A percentile compares a stretch with the other conserved stretches of the same genome.
phyloP scores from a whole-genome alignment of 768 basidiomycete genomes.

The Panellus pusillus region DNA sequence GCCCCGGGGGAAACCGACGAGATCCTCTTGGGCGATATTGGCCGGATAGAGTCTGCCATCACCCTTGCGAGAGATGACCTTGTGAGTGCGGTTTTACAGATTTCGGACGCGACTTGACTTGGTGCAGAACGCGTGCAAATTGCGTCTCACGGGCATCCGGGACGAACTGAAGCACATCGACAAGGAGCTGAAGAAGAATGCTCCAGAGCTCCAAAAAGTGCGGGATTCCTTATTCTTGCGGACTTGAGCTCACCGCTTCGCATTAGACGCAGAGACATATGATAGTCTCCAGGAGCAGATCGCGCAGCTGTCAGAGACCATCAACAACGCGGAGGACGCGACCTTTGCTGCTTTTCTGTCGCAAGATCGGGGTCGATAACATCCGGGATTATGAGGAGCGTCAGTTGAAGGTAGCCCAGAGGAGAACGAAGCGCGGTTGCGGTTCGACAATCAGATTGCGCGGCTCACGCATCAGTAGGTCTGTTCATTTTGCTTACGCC shows the following conservation, averaged over 20 bases:
- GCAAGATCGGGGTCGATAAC: conserved; percentile 70
- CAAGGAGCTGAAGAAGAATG: conserved; percentile 61
- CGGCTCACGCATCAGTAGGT: conserved; percentile 83
- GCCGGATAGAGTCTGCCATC: conserved; percentile 75
- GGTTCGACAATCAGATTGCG: conserved; percentile 84
- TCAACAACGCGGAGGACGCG: conserved; percentile 79
- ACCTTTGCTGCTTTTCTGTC: conserved; percentile 80
- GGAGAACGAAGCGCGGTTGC: conserved; percentile 79
- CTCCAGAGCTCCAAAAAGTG: conserved; percentile 75
- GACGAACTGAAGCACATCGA: conserved; percentile 84
- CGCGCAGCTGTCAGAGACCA: conserved; percentile 48
- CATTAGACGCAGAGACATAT: conserved; percentile 55
- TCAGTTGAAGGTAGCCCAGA: conserved; percentile 87
- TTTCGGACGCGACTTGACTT: not conserved
- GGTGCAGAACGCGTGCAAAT: conserved; percentile 68
- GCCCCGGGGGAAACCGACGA: conserved; percentile 87
- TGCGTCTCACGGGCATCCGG: conserved; percentile 73
- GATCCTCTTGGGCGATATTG: conserved; percentile 70
- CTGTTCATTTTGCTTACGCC: not conserved
- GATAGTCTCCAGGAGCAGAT: conserved; percentile 55
- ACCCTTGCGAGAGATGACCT: conserved; percentile 80
- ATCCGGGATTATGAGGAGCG: conserved; percentile 95
- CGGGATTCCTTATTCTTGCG: not conserved
- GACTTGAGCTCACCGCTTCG: not conserved
- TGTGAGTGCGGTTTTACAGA: conserved; percentile 41